These are phyloP conservation scores for Tephrocybe sp. DNA, from an alignment of 768 basidiomycete genomes.

Conservation along the genomic window DNA sequence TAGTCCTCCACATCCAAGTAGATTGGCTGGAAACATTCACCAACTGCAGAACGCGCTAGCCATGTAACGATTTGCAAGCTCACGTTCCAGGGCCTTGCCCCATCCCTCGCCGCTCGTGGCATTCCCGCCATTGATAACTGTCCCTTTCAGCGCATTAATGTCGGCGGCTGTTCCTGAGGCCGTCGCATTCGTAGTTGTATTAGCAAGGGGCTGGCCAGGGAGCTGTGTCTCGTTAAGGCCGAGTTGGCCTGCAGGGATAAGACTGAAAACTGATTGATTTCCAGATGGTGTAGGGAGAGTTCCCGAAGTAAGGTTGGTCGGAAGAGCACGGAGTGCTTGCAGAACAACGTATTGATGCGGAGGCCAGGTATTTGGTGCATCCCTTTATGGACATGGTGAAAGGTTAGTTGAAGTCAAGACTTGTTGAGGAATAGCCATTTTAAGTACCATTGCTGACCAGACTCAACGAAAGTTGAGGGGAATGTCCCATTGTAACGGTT, in stretches of 20 bases:
- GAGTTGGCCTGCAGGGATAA: slow-evolving; percentile 82
- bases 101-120: slow-evolving; percentile 59
- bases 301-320: slow-evolving; percentile 62
- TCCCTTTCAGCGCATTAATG: slow-evolving; percentile 50
- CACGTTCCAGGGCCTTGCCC: slow-evolving; percentile 57
- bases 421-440: slow-evolving; percentile 1
- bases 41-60: slow-evolving; percentile 86
- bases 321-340: slow-evolving; percentile 72
- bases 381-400: slow-evolving; percentile 38
- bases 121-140: slow-evolving; percentile 70
- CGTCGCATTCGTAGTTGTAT: slow-evolving; percentile 40
- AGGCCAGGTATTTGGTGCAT: slow-evolving; percentile 88
- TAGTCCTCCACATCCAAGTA: background rate
- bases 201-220: slow-evolving; percentile 58
- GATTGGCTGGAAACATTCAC: slow-evolving; percentile 32
- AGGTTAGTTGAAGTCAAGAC: background rate
- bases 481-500: slow-evolving; percentile 87
- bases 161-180: slow-evolving; percentile 55
- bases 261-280: slow-evolving; percentile 57
- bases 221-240: slow-evolving; percentile 67
- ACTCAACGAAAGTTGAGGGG: slow-evolving; percentile 74
- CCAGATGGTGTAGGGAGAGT: slow-evolving; percentile 46
- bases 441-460: slow-evolving; percentile 85
- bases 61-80: slow-evolving; percentile 84
- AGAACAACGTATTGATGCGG: slow-evolving; percentile 82